These are phyloP conservation scores for Clonostachys rosea DNA, from an alignment of 2,329 filamentous ascomycete genomes.

Conservation along the genomic window DNA sequence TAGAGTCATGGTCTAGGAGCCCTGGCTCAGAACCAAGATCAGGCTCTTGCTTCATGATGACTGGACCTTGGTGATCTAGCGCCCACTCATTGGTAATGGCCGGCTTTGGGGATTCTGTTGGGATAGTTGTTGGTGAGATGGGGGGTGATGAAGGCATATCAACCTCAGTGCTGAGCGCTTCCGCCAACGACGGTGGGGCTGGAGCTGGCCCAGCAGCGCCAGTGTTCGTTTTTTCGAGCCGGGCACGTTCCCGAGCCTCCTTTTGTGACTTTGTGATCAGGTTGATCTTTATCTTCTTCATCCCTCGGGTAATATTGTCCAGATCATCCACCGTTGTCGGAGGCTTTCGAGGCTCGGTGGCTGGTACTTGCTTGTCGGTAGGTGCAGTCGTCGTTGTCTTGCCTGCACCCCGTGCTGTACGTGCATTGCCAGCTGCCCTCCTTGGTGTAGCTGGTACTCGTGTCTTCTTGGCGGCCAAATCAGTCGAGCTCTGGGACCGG, in stretches of 20 bases:
- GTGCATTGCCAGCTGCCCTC: constrained; percentile 6
- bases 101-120: background rate
- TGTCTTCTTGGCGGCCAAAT: constrained; percentile 54
- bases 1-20: background rate
- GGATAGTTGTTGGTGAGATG: background rate
- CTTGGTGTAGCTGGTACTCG: constrained; percentile 36
- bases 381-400: constrained; percentile 20
- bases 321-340: constrained; percentile 29
- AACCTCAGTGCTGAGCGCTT: background rate
- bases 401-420: constrained; percentile 25
- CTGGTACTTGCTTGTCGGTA: constrained; percentile 7
- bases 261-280: constrained; percentile 54
- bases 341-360: constrained; percentile 2
- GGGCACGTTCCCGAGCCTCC: constrained; percentile 41
- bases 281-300: constrained; percentile 62
- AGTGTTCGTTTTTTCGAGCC: constrained; percentile 11
- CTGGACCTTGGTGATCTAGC: background rate
- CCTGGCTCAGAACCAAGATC: background rate
- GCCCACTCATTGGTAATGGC: background rate
- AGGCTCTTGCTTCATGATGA: background rate
- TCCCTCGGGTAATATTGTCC: constrained; percentile 49
- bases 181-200: background rate
- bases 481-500: constrained; percentile 6
- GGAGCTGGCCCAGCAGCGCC: background rate
- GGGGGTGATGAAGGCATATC: background rate